These are phyloP conservation scores for Talaromyces ruber DNA, from an alignment of 495 filamentous ascomycete genomes.

Conservation along the genomic window DNA sequence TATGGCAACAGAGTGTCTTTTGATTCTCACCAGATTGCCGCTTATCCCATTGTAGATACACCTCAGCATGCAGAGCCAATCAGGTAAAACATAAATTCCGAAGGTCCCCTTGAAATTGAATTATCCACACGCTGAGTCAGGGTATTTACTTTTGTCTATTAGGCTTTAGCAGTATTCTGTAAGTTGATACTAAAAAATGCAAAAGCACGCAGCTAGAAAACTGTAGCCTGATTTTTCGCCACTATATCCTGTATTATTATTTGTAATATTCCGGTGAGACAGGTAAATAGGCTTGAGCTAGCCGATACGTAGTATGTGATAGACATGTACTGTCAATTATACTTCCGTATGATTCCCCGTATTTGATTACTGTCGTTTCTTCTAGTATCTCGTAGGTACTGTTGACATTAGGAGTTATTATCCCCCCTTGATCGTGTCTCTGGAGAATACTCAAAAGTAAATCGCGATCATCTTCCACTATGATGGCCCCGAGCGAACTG, in stretches of 20 bases:
- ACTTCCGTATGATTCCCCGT: not conserved
- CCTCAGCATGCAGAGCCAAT: not conserved
- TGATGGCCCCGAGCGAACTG: slow-evolving; percentile 9
- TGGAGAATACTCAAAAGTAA: not conserved
- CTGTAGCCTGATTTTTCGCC: not conserved
- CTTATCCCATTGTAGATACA: not conserved
- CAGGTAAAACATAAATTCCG: not conserved
- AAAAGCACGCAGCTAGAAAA: not conserved
- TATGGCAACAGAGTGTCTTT: not conserved
- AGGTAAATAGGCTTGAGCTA: not conserved
- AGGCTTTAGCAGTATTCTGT: not conserved
- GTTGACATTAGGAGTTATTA: not conserved
- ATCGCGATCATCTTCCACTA: not conserved
- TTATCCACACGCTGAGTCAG: not conserved
- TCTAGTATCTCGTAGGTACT: not conserved
- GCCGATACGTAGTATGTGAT: not conserved
- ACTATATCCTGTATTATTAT: not conserved
- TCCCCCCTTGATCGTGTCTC: not conserved
- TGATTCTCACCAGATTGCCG: not conserved
- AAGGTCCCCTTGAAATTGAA: not conserved
- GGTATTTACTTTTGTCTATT: not conserved
- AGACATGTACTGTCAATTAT: not conserved
- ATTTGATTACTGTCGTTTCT: not conserved
- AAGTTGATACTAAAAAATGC: not conserved
- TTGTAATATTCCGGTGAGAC: not conserved